These are phyloP conservation scores for Vitis vinifera DNA, from an alignment of 164 flowering plant genomes.

Conservation along the genomic window ASM3070453v1 NC_081813.1:8828501-8829000, in stretches of 20 bases:
- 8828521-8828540: background rate
- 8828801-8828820: too few species aligned
- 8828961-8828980: background rate
- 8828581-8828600: background rate
- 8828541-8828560: background rate
- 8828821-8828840: too few species aligned
- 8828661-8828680: constrained; percentile 4
- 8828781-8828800: background rate
- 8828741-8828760: background rate
- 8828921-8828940: background rate
- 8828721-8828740: background rate
- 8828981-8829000: background rate
- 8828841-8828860: too few species aligned
- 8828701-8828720: too few species aligned
- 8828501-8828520: background rate
- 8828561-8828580: background rate
- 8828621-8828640: background rate
- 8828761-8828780: background rate
- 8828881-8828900: too few species aligned
- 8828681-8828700: background rate
- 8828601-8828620: background rate
- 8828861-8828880: too few species aligned
- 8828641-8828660: background rate
- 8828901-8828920: background rate
- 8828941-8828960: background rate